Evolutionary conservation across 257 asterid species (phyloP), one percentile per base, ranked within the genome.

Genomic region (Nicotiana benthamiana): DNA sequence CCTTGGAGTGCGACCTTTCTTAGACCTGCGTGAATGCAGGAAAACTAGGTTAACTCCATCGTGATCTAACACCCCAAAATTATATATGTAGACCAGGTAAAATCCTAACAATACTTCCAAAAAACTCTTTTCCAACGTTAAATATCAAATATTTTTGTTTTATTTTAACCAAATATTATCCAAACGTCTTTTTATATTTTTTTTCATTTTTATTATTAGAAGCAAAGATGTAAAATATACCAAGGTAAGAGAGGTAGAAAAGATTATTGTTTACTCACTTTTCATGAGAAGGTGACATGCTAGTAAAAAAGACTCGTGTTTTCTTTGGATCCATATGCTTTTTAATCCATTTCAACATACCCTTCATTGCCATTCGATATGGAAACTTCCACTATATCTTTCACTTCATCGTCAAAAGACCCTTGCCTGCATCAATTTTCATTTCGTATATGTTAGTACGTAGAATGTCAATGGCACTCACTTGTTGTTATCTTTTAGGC

Each of bases 291-390:
- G 82, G 82, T 46, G 82, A 79, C 62, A 79, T 79, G 53, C 77
- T 68, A 48, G 77, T 79, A 53, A 79, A 79, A 56, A 79, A 79
- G 4, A 51, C 65, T 46, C 82, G 18, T 1, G 82, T 79, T 48
- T 51, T 28, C 4, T 12, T 63, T 64, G 34, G 63, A 79, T 79
- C 65, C 63, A 79, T 63, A 28, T 79, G 64, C 65, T 13, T 22
- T 34, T 79, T 46, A 13, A 79, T 28, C 82, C 82, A 79, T 79
- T 46, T 17, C 64, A 79, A 18, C 82, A 79, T 64, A 63, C 82
- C 64, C 77, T 64, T 54, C 63, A 79, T 62, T 43, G 75, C 82
- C 65, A 79, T 51, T 2, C 54, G 36, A 28, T 79, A 79, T 26
- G 9, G 75, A 36, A 17, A 79, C 82, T 22, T 79, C 63, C 18